These are phyloP conservation scores for Citrus reticulata DNA, from an alignment of 345 rosid genomes.

Conservation along the genomic window DNA sequence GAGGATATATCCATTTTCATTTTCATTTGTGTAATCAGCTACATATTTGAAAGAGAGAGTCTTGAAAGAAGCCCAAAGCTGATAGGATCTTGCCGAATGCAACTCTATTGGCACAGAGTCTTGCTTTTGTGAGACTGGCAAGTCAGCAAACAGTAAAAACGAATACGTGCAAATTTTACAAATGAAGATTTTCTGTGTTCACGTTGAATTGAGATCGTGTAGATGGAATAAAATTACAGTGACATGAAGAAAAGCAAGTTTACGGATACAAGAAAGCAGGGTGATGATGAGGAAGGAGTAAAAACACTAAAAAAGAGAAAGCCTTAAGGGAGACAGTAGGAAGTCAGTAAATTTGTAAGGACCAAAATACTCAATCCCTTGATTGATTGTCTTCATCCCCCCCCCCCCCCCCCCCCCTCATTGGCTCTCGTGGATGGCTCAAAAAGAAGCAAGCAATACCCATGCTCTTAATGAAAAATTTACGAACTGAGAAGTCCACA, in stretches of 20 bases:
- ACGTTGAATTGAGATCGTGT: neutral
- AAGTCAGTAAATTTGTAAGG: neutral
- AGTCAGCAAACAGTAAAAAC: neutral
- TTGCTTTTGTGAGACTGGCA: neutral
- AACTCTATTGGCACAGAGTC: neutral
- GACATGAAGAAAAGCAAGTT: neutral
- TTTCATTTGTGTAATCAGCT: neutral
- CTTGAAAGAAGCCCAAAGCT: neutral
- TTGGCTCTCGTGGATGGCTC: neutral
- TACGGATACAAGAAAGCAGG: neutral
- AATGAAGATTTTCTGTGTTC: neutral
- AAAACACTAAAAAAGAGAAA: neutral
- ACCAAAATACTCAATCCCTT: neutral
- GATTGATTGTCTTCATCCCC: neutral
- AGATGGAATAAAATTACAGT: neutral
- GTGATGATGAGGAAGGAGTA: neutral
- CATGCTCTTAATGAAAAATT: neutral
- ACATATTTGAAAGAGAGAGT: too few relatives aligned
- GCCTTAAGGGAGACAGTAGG: neutral
- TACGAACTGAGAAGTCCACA: neutral
- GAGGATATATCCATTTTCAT: neutral
- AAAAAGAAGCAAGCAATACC: neutral
- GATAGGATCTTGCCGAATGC: neutral
- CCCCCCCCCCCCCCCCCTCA: too few relatives aligned
- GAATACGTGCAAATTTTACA: neutral